Conservation (phyloP, 768 basidiomycete species). For the Tulasnella sp. region DNA sequence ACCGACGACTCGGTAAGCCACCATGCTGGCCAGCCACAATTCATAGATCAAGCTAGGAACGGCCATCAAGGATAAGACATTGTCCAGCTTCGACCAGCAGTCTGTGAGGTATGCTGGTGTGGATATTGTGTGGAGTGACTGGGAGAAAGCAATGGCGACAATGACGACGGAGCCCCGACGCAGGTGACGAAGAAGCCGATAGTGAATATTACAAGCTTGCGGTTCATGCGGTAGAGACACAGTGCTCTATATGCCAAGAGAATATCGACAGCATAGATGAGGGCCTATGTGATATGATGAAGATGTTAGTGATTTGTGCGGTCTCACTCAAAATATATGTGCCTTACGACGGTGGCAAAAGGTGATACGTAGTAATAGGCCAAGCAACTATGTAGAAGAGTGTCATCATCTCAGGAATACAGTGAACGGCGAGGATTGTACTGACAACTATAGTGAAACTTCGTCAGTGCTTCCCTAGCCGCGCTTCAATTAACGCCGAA, state of each 20-base stretch:
- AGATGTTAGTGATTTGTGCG: neutral
- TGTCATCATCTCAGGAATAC: neutral
- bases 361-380: neutral
- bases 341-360: slow-evolving; percentile 4
- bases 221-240: slow-evolving; percentile 11
- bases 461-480: no score
- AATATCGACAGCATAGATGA: slow-evolving; percentile 7
- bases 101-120: slow-evolving; percentile 9
- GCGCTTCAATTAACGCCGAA: neutral
- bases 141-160: neutral
- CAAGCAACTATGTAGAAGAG: neutral
- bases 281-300: neutral
- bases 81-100: neutral
- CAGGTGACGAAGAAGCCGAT: neutral
- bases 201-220: neutral
- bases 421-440: no score
- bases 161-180: neutral
- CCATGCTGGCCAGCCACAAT: slow-evolving; percentile 10
- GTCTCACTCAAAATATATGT: neutral
- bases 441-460: slow-evolving; percentile 4
- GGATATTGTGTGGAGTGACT: neutral
- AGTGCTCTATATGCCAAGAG: slow-evolving; percentile 5
- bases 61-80: neutral
- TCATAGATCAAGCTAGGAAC: slow-evolving; percentile 7
- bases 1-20: neutral